Evolutionary conservation across 1,284 basidiomycete genomes (phyloP).

Genomic region (Mycosarcoma mackinlayi): DNA sequence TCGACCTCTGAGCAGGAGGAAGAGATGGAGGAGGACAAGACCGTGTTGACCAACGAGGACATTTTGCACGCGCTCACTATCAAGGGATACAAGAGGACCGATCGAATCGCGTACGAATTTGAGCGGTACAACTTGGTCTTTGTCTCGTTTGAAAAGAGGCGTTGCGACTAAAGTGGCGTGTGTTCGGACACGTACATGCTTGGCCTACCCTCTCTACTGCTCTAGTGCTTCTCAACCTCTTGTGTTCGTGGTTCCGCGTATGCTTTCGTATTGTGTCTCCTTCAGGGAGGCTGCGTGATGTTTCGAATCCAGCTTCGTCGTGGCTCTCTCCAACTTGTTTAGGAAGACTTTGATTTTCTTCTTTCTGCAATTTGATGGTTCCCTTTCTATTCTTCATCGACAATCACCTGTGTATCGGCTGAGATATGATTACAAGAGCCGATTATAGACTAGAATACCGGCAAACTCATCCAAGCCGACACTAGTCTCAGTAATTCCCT

Average conservation of each 20-base stretch:
- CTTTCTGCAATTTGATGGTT: slow-evolving; percentile 1
- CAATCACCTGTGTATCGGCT: too few relatives aligned
- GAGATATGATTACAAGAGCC: slow-evolving; percentile 10
- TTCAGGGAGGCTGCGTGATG: too few relatives aligned
- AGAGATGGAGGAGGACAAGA: slow-evolving; percentile 30
- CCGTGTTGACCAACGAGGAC: slow-evolving; percentile 52
- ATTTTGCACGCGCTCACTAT: slow-evolving; percentile 62
- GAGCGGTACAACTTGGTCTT: slow-evolving; percentile 92
- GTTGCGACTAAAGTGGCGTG: neutral
- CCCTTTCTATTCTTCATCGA: too few relatives aligned
- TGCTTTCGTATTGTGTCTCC: neutral
- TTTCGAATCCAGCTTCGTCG: too few relatives aligned
- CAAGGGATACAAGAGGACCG: slow-evolving; percentile 75
- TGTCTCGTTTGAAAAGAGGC: slow-evolving; percentile 48
- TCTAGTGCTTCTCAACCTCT: too few relatives aligned
- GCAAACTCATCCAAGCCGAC: slow-evolving; percentile 48
- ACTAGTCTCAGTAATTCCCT: slow-evolving; percentile 17
- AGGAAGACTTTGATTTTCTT: too few relatives aligned
- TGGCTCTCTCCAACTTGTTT: too few relatives aligned
- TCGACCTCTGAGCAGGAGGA: slow-evolving; percentile 73
- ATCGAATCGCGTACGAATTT: slow-evolving; percentile 98
- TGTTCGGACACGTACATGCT: too few relatives aligned
- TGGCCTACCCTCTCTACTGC: too few relatives aligned
- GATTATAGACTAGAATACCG: slow-evolving; percentile 39
- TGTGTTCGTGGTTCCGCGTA: neutral